phyloP scores from a whole-genome alignment of 371 early-diverging fungal species.

The Mucor piriformis region DNA sequence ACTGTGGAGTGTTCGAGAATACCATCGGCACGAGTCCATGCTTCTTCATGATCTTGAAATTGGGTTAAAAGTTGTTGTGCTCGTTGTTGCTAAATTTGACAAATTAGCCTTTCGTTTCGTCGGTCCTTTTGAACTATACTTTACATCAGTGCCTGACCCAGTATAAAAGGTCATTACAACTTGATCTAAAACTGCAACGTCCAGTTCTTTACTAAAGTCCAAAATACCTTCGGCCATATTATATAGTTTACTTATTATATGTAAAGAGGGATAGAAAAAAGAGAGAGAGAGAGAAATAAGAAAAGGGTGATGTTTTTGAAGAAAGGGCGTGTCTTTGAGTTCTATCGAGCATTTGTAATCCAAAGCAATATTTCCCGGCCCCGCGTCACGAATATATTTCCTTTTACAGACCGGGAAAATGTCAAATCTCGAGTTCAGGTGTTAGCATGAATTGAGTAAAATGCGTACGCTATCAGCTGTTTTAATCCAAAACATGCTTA shows the following conservation, averaged over 20 bases:
- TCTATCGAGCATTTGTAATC: neutral
- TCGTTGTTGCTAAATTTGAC: slow-evolving; percentile 66
- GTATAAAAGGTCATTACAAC: slow-evolving; percentile 83
- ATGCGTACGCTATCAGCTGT: too few species aligned
- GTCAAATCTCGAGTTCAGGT: too few species aligned
- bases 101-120: too few species aligned
- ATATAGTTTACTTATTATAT: neutral
- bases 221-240: slow-evolving; percentile 70
- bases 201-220: slow-evolving; percentile 88
- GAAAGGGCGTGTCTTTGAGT: too few species aligned
- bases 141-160: slow-evolving; percentile 75
- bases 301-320: too few species aligned
- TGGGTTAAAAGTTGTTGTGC: slow-evolving; percentile 86
- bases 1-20: slow-evolving; percentile 89
- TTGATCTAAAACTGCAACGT: slow-evolving; percentile 84
- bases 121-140: neutral
- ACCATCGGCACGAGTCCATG: slow-evolving; percentile 95
- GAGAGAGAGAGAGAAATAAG: too few species aligned
- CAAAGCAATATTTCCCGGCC: too few species aligned
- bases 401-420: too few species aligned
- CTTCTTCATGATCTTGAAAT: slow-evolving; percentile 96
- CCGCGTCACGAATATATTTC: too few species aligned
- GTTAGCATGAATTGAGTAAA: too few species aligned
- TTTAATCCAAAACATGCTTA: too few species aligned
- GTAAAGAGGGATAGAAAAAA: too few species aligned